Evolutionary conservation across 2,329 filamentous ascomycete species (phyloP), one percentile per base, ranked within the genome.

Genomic region (Aspergillus clavatus): DNA sequence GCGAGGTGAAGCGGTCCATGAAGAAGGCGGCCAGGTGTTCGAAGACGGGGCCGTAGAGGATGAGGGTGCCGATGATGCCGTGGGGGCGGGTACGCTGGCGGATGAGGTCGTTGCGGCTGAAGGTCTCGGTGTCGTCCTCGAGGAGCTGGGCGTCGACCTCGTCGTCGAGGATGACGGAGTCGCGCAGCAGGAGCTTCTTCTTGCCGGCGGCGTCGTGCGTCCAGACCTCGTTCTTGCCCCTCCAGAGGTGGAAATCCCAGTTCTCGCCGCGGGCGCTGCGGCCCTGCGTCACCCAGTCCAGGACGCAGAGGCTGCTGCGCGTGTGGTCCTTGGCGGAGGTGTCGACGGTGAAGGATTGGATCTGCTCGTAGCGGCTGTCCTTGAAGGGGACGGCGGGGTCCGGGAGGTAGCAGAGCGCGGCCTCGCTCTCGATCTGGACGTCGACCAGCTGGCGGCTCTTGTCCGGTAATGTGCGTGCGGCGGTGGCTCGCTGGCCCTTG

Each of bases 201-300:
- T 72, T 72, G 39, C 54, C 62, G 21, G 65, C 70, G 6, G 61
- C 58, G 19, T 67, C 61, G 16, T 60, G 52, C 1, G 57, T 56
- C 49, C 63, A 58, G n/a, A 97, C 78, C 69, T 98, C 93, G 62
- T 96, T 97, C 53, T 86, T 79, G 7, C 89, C 89, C 47, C 76
- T 80, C 82, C 93, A 97, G 51, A 77, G 78, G 45, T 78, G 72
- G 49, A 96, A 83, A 55, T 83, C 84, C 93, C 93, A 98, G 52
- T 88, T 78, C 69, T 98, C 93, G 19, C 89, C 90, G 38, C 87
- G 80, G 4, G 93, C 90, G 4, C 77, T 81, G 14, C 93, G 81
- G 6, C 93, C 93, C 60, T 91, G 87, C 2, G 84, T 94, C 5
- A 97, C 89, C 93, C 93, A 98, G 67, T 98, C 93, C 37, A 95